These are phyloP conservation scores for Posidonia oceanica DNA, from an alignment of 116 monocot species.

Conservation along the genomic window DNA sequence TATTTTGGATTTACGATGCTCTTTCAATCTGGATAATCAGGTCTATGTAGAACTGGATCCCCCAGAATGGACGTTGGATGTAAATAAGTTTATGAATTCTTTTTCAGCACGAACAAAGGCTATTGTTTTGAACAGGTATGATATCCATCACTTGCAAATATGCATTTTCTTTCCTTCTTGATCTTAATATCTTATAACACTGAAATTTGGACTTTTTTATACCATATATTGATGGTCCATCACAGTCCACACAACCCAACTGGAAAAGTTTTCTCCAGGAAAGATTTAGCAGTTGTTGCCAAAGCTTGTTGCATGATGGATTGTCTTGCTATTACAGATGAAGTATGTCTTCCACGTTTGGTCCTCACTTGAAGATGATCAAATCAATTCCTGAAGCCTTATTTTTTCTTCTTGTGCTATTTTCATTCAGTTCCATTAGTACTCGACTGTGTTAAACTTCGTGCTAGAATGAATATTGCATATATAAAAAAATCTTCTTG, in stretches of 20 bases:
- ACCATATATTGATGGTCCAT: neutral
- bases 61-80: constrained; percentile 64
- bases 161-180: too few species aligned
- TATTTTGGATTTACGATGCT: neutral
- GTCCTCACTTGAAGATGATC: neutral
- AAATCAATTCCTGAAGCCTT: too few species aligned
- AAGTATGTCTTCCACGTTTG: constrained; percentile 30
- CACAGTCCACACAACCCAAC: constrained; percentile 95
- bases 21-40: constrained; percentile 19
- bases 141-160: too few species aligned
- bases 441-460: too few species aligned
- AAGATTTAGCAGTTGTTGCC: constrained; percentile 80
- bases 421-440: too few species aligned
- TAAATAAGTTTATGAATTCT: constrained; percentile 42
- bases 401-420: too few species aligned
- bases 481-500: too few species aligned
- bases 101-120: constrained; percentile 77
- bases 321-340: constrained; percentile 85
- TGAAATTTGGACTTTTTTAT: neutral
- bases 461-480: too few species aligned
- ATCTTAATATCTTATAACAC: too few species aligned
- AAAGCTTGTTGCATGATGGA: constrained; percentile 53
- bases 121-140: constrained; percentile 78
- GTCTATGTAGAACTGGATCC: constrained; percentile 82
- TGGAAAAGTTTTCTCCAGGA: constrained; percentile 71